Percentiles rank a stretch among this genome's conserved stretches.
phyloP scores from a whole-genome alignment of 352 stramenopile species.

The Phytophthora constricta region DNA sequence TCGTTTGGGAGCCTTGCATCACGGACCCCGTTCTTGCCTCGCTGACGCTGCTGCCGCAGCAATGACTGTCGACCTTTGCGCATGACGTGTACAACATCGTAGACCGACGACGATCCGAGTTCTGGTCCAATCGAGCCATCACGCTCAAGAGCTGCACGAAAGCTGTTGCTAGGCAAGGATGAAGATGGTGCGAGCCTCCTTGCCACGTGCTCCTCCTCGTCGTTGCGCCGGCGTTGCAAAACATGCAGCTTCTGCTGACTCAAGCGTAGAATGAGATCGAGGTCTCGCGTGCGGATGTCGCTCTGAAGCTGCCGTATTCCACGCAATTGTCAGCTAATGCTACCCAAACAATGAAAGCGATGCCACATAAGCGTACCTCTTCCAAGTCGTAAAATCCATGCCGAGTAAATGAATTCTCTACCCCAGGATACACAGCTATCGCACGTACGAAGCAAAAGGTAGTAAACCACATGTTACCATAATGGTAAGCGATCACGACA shows the following conservation, averaged over 20 bases:
- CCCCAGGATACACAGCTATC: conserved; percentile 27
- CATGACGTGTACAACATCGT: conserved; percentile 43
- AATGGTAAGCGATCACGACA: neutral
- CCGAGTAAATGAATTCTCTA: conserved; percentile 26
- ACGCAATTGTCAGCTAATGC: neutral
- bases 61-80: conserved; percentile 39
- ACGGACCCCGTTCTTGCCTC: neutral
- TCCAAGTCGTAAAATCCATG: conserved; percentile 30
- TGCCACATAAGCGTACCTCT: conserved; percentile 14
- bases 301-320: conserved; percentile 32
- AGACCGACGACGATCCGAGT: conserved; percentile 23
- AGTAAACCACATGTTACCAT: conserved; percentile 1
- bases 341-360: neutral
- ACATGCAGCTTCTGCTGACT: conserved; percentile 37
- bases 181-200: conserved; percentile 16
- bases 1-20: conserved; percentile 2
- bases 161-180: conserved; percentile 24
- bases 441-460: neutral
- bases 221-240: conserved; percentile 25
- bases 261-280: conserved; percentile 28
- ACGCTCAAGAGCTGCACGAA: conserved; percentile 7
- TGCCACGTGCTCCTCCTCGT: conserved; percentile 22
- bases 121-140: neutral
- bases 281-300: conserved; percentile 35
- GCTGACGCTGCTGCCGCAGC: conserved; percentile 20